Evolutionary conservation across 257 asterid genomes (phyloP), one percentile per base, ranked within the genome.

Genomic region (Paulownia fortunei): DNA sequence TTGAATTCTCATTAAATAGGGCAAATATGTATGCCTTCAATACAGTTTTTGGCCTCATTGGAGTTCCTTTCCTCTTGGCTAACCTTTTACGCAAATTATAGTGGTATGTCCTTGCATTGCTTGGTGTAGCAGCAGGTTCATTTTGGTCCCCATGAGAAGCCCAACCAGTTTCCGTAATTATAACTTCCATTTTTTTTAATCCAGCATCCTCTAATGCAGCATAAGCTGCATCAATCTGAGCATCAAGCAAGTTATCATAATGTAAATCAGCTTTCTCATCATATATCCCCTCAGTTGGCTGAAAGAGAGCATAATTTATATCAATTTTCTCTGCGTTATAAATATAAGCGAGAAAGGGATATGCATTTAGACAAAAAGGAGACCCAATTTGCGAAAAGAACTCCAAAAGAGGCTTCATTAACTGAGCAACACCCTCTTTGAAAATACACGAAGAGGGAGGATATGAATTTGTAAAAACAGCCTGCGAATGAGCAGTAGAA

Each of bases 161-260:
- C 99, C 99, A 96, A 32, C 99, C 99, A 0, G 99, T 96, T 83
- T 96, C 99, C 0, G 99, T 93, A 54, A 96, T 81, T 54, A 96
- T 89, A 65, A 96, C 96, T 75, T 96, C 98, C 97, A 96, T 93
- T 59, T 88, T 87, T 39, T 74, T 79, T 76, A 78, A 88, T 7
- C 98, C 97, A 3, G 94, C 96, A 63, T 85, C 84, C 67, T 93
- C 97, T 76, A 96, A 69, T 21, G 99, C 99, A 47, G 86, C 97
- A 83, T 93, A 96, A 51, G 97, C 96, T 23, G 99, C 96, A 78
- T 96, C 98, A 49, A 96, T 91, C 84, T 92, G 99, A 74, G 99
- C 99, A 77, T 96, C 99, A 5, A 96, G 92, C 92, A 96, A 44
- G 88, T 96, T 96, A 79, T 93, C 98, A 64, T 96, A 96, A 83